Conservation (phyloP, 306 rosid species). For the Mucuna pruriens region DNA sequence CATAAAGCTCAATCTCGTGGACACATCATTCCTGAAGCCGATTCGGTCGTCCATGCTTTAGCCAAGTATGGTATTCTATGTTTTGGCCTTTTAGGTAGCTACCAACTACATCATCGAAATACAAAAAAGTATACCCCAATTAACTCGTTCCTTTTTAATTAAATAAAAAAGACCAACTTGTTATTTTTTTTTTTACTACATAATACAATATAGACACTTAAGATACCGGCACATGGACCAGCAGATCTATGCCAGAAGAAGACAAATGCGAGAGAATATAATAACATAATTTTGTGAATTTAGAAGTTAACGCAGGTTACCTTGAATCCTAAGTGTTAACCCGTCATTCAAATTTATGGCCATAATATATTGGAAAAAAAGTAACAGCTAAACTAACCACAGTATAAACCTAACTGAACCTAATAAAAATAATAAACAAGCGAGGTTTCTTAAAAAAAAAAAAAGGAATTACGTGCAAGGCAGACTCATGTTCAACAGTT, state of each 20-base stretch:
- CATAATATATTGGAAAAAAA: not conserved
- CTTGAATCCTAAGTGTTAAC: not conserved
- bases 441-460: not conserved
- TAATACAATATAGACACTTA: too few species aligned
- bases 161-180: not conserved
- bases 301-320: not conserved
- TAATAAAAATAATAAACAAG: not conserved
- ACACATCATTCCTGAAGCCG: too few species aligned
- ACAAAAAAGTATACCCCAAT: too few species aligned
- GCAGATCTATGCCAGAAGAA: not conserved
- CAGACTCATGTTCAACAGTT: not conserved
- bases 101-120: too few species aligned
- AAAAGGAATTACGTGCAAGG: not conserved
- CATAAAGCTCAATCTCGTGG: too few species aligned
- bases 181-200: not conserved
- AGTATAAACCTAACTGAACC: not conserved
- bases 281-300: not conserved
- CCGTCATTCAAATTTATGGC: not conserved
- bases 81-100: too few species aligned
- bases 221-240: not conserved
- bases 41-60: too few species aligned
- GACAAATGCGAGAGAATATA: not conserved
- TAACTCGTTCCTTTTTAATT: not conserved
- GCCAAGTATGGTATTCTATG: too few species aligned
- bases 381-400: not conserved